Base-by-base conservation (phyloP, 2,329 filamentous ascomycete species). In the Mollisiaceae sp. region DNA sequence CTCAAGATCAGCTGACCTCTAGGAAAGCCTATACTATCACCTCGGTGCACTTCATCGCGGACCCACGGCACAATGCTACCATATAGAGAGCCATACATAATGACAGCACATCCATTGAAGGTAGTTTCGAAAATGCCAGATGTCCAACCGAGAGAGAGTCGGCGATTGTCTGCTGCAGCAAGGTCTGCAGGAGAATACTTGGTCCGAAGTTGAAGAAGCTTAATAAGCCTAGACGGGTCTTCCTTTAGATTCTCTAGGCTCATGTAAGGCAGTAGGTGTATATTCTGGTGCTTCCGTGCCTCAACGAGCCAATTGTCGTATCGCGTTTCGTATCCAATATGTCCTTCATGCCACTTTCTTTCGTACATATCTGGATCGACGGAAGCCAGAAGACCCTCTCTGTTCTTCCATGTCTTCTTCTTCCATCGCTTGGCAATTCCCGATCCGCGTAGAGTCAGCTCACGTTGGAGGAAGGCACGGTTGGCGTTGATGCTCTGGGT, bases 1-100 rank as follows among this genome's bases (percentile, higher is more conserved):
- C 62, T 32, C 2, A 67, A 57, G 8, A 67, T 38, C 22, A 67
- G 27, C n/a, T 39, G 41, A 18, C 9, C 61, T 39, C 50, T 50
- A 15, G 62, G 65, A 45, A 64, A 67, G 5, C 62, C 62, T 1
- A 67, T 41, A 15, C 57, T 55, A 12, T 60, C 45, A 35, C 41
- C 39, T 2, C 54, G 39, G 32, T 67, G 62, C 1, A 41, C 58
- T 14, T 22, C 14, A 9, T 55, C 15, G 15, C 39, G 8, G 22
- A 61, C 35, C 65, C 65, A 64, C 12, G 39, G 15, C 9, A 57
- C 54, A 5, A 67, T 4, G n/a, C 58, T n/a, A 4, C 65, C 62
- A 35, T 67, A 64, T n/a, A 22, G 15, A 22, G 52, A 18, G 11
- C 62, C 62, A 38, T 62, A 20, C 58, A 67, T 67, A 2, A 59